These are phyloP conservation scores for Ceriops decandra DNA, from an alignment of 345 rosid genomes.

Conservation along the genomic window DNA sequence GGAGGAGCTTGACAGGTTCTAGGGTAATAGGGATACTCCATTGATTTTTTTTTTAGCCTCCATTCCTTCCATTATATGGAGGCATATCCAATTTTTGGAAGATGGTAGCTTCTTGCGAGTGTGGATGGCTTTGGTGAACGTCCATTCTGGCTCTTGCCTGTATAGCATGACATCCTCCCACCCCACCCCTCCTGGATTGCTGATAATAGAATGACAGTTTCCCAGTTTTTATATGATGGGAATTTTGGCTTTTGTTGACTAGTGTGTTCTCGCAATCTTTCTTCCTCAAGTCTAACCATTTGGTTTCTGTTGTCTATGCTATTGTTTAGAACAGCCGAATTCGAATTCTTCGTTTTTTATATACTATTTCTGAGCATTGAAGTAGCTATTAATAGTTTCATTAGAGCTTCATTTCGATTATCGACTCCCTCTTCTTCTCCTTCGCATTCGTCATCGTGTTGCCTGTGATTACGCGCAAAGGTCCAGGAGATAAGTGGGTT, in stretches of 20 bases:
- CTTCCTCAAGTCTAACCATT: conserved; percentile 17
- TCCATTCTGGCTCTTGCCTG: conserved; percentile 17
- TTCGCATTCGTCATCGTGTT: too few species aligned
- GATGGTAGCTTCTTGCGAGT: conserved; percentile 10
- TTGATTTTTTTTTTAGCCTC: too few species aligned
- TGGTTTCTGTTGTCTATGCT: conserved; percentile 10
- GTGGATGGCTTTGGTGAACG: conserved; percentile 16
- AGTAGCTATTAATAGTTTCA: not conserved
- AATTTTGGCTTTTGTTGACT: conserved; percentile 20
- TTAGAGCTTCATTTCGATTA: not conserved
- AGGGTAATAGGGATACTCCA: too few species aligned
- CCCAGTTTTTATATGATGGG: conserved; percentile 31
- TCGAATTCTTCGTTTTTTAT: conserved; percentile 5
- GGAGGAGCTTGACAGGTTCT: not conserved
- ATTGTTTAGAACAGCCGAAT: conserved; percentile 10
- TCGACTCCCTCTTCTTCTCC: too few species aligned
- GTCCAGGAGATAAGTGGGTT: too few species aligned
- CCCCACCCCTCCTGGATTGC: conserved; percentile 7
- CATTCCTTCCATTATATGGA: conserved; percentile 13
- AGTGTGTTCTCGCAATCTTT: conserved; percentile 18
- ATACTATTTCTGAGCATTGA: not conserved
- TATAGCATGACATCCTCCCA: conserved; percentile 3
- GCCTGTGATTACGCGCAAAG: too few species aligned
- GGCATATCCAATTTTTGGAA: conserved; percentile 17
- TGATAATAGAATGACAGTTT: conserved; percentile 26